Conservation (phyloP, 2,329 filamentous ascomycete species). For the Trichoderma endophyticum region DNA sequence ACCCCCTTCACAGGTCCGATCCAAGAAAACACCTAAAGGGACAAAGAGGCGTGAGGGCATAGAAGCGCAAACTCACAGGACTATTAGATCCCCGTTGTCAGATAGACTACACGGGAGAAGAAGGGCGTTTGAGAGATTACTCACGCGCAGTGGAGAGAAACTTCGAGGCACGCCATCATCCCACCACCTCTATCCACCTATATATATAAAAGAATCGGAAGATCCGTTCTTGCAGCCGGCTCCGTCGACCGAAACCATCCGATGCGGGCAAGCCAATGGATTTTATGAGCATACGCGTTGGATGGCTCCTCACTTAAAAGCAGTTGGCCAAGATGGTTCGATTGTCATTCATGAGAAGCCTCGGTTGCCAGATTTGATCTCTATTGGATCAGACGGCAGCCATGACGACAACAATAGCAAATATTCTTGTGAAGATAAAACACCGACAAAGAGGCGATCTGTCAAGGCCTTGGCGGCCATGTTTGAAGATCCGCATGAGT, state of each 20-base stretch:
- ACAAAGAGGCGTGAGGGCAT: neutral
- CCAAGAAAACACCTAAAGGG: neutral
- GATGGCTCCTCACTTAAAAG: neutral
- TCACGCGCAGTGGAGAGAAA: neutral
- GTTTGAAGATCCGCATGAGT: constrained; percentile 40
- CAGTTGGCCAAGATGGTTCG: neutral
- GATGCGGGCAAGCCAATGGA: neutral
- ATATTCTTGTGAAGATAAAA: constrained; percentile 15
- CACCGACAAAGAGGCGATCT: constrained; percentile 29
- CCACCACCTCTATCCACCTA: neutral
- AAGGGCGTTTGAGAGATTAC: neutral
- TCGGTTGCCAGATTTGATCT: neutral
- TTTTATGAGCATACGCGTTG: neutral
- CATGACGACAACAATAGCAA: neutral
- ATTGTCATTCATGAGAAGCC: neutral
- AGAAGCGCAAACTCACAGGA: neutral
- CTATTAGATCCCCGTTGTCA: neutral
- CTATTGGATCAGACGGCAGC: neutral
- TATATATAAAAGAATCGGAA: neutral
- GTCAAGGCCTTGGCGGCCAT: constrained; percentile 52
- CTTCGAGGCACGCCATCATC: neutral
- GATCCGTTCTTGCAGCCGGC: neutral
- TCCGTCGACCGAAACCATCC: neutral
- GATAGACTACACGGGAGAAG: neutral
- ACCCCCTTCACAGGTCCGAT: neutral